Percentiles rank a stretch among this genome's conserved stretches.
Evolutionary conservation across 495 filamentous ascomycete species (phyloP).

Genomic region (Aspergillus kassunensis): DNA sequence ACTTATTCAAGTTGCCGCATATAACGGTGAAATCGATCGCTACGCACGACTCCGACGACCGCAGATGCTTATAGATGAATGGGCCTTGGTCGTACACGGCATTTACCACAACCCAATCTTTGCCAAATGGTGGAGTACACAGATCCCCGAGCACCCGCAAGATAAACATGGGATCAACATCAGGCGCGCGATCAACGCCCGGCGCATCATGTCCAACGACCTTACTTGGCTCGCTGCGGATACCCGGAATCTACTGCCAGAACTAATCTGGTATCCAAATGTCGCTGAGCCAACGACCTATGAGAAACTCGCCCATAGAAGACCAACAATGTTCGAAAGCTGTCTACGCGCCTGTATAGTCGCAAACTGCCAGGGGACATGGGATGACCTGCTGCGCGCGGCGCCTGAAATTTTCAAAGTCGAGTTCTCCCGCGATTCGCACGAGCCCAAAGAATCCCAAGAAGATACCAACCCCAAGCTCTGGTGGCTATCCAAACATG

Average conservation of each 20-base stretch:
- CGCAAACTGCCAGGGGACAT: not conserved
- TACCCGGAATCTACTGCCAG: not conserved
- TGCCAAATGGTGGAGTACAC: constrained; percentile 19
- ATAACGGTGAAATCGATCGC: constrained; percentile 21
- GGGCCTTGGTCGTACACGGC: constrained; percentile 17
- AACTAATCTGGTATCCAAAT: not conserved
- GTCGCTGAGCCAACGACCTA: not conserved
- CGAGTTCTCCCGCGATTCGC: not conserved
- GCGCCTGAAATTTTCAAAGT: too few species aligned
- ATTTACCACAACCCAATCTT: constrained; percentile 25
- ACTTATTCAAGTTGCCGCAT: constrained; percentile 24
- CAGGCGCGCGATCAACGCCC: not conserved
- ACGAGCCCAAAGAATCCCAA: not conserved
- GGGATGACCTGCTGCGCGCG: not conserved
- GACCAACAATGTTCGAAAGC: not conserved
- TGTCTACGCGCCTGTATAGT: not conserved
- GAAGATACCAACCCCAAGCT: not conserved
- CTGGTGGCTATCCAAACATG: too few species aligned
- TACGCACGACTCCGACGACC: constrained; percentile 20
- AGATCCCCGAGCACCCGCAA: not conserved
- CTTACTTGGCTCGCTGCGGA: not conserved
- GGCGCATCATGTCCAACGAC: constrained; percentile 5
- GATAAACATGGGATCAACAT: not conserved
- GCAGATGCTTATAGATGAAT: constrained; percentile 9
- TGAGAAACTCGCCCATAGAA: not conserved